phyloP scores from a whole-genome alignment of 164 flowering plant species.

The Cinnamomum micranthum region DNA sequence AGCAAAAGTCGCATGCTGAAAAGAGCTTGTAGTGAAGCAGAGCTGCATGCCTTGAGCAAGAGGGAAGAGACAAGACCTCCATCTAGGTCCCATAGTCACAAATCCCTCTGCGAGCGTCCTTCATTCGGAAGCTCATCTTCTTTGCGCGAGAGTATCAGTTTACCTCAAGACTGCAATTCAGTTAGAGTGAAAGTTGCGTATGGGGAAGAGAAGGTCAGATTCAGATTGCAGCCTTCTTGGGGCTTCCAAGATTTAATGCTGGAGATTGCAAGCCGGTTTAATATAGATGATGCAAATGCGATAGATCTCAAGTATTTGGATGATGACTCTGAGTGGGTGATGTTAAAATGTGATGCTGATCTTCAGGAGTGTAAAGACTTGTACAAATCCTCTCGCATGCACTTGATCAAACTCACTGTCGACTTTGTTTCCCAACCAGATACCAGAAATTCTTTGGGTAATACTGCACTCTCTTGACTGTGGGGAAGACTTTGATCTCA shows the following conservation, averaged over 20 bases:
- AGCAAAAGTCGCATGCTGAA: conserved; percentile 31
- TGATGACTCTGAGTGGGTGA: conserved; percentile 84
- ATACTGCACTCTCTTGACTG: conserved; percentile 20
- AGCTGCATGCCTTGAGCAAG: conserved; percentile 27
- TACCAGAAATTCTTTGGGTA: conserved; percentile 33
- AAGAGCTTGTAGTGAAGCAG: conserved; percentile 50
- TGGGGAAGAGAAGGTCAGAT: conserved; percentile 68
- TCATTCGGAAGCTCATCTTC: conserved; percentile 29
- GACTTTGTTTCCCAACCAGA: conserved; percentile 21
- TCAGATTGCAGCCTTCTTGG: conserved; percentile 59
- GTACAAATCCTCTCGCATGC: conserved; percentile 29
- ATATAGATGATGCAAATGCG: conserved; percentile 35
- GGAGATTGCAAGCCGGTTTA: conserved; percentile 60
- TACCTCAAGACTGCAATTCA: conserved; percentile 18
- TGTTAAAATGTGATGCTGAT: conserved; percentile 80
- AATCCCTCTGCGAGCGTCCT: conserved; percentile 31
- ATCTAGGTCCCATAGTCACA: conserved; percentile 50
- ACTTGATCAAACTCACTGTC: conserved; percentile 48
- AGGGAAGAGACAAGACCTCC: conserved; percentile 44
- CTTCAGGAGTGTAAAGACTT: conserved; percentile 69
- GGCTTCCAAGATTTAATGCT: conserved; percentile 47
- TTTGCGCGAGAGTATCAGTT: conserved; percentile 16
- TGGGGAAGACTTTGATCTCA: neutral
- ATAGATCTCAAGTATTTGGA: conserved; percentile 72
- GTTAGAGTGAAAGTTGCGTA: conserved; percentile 55